Evolutionary conservation across 163 green algal species (phyloP).

Genomic region (Chloroidium sp.): DNA sequence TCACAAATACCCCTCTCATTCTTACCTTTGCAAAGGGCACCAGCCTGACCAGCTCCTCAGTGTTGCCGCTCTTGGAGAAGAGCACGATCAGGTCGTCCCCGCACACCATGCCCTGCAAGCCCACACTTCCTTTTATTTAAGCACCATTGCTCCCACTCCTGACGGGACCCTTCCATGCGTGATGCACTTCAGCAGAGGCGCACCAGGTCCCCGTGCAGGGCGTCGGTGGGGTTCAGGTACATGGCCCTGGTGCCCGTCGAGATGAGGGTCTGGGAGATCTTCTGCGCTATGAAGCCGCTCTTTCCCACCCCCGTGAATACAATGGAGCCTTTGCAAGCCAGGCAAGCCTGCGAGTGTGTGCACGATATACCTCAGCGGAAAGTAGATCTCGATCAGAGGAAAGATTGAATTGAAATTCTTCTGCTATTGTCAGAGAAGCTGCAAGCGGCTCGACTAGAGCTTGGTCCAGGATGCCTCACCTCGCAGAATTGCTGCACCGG

Average conservation of each 20-base stretch:
- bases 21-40: constrained; percentile 42
- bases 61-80: constrained; percentile 49
- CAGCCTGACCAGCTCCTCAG: constrained; percentile 53
- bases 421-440: background rate
- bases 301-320: constrained; percentile 66
- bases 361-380: background rate
- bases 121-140: no score
- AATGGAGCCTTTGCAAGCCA: constrained; percentile 41
- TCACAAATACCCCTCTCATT: no score
- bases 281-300: constrained; percentile 65
- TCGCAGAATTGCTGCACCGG: constrained; percentile 36
- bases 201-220: constrained; percentile 57
- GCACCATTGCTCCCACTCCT: no score
- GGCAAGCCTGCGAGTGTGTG: constrained; percentile 17
- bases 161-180: no score
- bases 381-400: no score
- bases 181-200: no score
- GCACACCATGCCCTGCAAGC: constrained; percentile 34
- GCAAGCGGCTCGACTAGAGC: background rate
- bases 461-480: constrained; percentile 1
- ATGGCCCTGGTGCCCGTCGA: constrained; percentile 59
- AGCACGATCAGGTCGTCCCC: constrained; percentile 45
- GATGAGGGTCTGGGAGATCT: constrained; percentile 60
- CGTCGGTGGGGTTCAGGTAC: constrained; percentile 53
- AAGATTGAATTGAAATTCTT: no score